Evolutionary conservation across 345 rosid genomes (phyloP), one percentile per base, ranked within the genome.

Genomic region (Lepidium africanum): DNA sequence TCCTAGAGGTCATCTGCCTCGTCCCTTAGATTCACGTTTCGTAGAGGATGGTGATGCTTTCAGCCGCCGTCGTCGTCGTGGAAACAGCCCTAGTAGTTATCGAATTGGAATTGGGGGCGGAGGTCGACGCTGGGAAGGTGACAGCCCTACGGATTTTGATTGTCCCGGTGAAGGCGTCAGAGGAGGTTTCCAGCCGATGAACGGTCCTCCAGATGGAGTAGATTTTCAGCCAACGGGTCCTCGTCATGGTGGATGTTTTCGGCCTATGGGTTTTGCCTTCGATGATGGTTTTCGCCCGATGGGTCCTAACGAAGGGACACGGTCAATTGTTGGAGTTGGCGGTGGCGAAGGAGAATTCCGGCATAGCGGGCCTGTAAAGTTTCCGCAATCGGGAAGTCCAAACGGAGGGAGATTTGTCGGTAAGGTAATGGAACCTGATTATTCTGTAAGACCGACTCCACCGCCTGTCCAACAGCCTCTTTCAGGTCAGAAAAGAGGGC

Each of bases 401-500:
- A 64, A 54, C 3, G 65, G 43, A 40, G 45, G 65, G 39, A 37
- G 69, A 46, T 68, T 66, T 42, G 40, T 62, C 9, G 78, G 80
- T 19, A 71, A 58, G 52, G 77, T 73, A 9, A 68, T 69, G 70
- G 74, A 68, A 21, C 38, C 75, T 69, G 75, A 68, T 41, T 69
- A 72, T 6, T 63, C 69, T 52, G 59, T 75, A 2, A 61, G 63
- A 27, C 45, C 49, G 21, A 66, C 80, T 39, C 74, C 70, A 5
- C 76, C 75, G 27, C 73, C 73, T 7, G 41, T 36, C 0, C 58
- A 67, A 17, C 69, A 62, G 54, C 74, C 80, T 53, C 75, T 83
- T 15, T 71, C 82, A 0, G 97, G 96, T 25, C 89, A 86, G 74
- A 91, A 91, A 65, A 81, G 96, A 60, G 78, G 84, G 36, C 83